Percentiles rank a stretch among this genome's conserved stretches.
Conservation (phyloP, 2,329 filamentous ascomycete species). For the Fonsecaea multimorphosa region DNA sequence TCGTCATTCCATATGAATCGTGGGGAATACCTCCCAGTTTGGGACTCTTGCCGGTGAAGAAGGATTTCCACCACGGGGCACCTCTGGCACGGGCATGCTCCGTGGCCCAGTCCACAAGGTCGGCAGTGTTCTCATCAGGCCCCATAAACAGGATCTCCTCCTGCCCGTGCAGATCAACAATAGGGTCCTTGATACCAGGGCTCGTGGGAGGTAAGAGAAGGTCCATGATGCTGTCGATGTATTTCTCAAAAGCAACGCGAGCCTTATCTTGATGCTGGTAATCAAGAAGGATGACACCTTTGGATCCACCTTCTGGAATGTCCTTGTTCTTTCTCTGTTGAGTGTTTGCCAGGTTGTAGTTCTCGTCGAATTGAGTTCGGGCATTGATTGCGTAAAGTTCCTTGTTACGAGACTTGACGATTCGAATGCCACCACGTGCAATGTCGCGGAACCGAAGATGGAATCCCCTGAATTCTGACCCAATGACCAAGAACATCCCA, state of each 20-base stretch:
- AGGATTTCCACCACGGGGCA: conserved; percentile 99
- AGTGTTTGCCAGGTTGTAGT: conserved; percentile 96
- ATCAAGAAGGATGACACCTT: conserved; percentile 95
- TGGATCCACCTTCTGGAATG: conserved; percentile 96
- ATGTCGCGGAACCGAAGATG: conserved; percentile 98
- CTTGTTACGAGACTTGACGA: conserved; percentile 96
- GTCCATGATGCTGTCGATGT: conserved; percentile 98
- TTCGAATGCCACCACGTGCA: conserved; percentile 93
- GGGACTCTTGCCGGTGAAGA: conserved; percentile 98
- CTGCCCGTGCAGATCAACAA: conserved; percentile 93
- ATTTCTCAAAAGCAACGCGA: conserved; percentile 95
- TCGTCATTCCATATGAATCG: conserved; percentile 97
- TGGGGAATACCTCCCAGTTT: conserved; percentile 96
- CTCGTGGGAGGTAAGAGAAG: conserved; percentile 86
- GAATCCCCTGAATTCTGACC: conserved; percentile 95
- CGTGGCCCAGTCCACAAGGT: conserved; percentile 98
- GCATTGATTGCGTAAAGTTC: conserved; percentile 97
- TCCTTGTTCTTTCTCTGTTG: conserved; percentile 99
- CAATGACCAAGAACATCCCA: conserved; percentile 98
- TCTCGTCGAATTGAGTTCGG: conserved; percentile 95
- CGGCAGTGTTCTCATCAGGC: conserved; percentile 97
- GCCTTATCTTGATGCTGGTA: conserved; percentile 93
- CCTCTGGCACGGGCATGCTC: conserved; percentile 86
- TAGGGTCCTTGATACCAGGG: conserved; percentile 97
- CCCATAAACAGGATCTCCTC: conserved; percentile 98